A percentile compares a stretch with the other conserved stretches of the same genome.
These are phyloP conservation scores for Castanopsis chinensis DNA, from an alignment of 306 rosid genomes.

Conservation along the genomic window DNA sequence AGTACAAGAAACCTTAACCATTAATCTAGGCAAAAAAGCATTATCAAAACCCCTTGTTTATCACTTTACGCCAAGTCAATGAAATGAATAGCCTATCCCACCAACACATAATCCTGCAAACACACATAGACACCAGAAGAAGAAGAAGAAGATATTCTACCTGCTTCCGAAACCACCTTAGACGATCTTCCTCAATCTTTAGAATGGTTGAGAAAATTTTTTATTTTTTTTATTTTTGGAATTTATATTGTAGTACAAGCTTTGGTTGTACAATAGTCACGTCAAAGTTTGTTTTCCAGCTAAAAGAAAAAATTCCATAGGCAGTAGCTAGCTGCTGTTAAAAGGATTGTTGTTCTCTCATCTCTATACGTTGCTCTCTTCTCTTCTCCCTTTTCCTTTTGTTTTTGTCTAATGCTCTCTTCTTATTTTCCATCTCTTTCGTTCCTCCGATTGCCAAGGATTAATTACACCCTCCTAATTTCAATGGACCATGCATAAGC, in stretches of 20 bases:
- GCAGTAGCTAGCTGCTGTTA: neutral
- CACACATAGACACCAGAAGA: neutral
- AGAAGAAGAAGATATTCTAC: neutral
- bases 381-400: constrained; percentile 7
- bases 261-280: neutral
- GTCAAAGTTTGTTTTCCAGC: constrained; percentile 2
- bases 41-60: too few relatives aligned
- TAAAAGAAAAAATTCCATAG: constrained; percentile 1
- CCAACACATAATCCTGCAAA: too few relatives aligned
- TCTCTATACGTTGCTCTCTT: neutral
- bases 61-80: too few relatives aligned
- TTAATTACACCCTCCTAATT: constrained; percentile 2
- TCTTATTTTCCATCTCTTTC: constrained; percentile 9
- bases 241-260: neutral
- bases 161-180: constrained; percentile 14
- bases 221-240: too few relatives aligned
- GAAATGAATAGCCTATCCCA: too few relatives aligned
- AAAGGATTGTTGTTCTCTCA: neutral
- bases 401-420: neutral
- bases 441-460: constrained; percentile 20
- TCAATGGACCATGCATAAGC: constrained; percentile 36
- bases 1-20: too few relatives aligned
- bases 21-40: too few relatives aligned
- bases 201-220: too few relatives aligned
- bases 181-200: neutral